Conservation (phyloP, 768 basidiomycete genomes). For the Asterophora parasitica region DNA sequence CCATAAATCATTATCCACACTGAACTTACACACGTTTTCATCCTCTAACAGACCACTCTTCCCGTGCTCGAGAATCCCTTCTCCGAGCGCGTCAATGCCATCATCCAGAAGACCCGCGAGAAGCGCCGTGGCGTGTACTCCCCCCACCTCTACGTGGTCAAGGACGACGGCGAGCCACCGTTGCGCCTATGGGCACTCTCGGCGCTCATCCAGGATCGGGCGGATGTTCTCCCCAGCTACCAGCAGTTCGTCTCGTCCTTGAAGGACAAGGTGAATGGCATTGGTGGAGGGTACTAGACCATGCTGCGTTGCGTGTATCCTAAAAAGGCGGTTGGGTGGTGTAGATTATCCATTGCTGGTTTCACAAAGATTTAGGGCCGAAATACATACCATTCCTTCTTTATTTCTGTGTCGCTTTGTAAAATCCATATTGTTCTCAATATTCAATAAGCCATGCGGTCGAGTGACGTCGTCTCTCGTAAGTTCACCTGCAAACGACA, state of each 20-base stretch:
- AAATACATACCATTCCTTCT: constrained; percentile 15
- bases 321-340: not conserved
- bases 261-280: constrained; percentile 58
- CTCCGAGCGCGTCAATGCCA: constrained; percentile 91
- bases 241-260: constrained; percentile 88
- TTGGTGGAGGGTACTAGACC: constrained; percentile 19
- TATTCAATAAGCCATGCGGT: too few relatives aligned
- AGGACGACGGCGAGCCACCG: constrained; percentile 96
- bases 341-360: constrained; percentile 10
- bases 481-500: too few relatives aligned
- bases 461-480: too few relatives aligned
- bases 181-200: constrained; percentile 94
- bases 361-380: constrained; percentile 13
- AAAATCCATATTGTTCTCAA: constrained; percentile 1
- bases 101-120: constrained; percentile 93
- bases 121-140: constrained; percentile 90
- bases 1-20: not conserved
- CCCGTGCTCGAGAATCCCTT: constrained; percentile 89
- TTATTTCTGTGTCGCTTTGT: constrained; percentile 11
- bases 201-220: constrained; percentile 90
- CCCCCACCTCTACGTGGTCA: constrained; percentile 93
- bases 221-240: constrained; percentile 93
- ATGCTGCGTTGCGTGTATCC: not conserved
- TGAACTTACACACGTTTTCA: not conserved
- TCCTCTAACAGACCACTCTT: constrained; percentile 64